Conservation (phyloP, 23 red algal genomes). For the Agarophyton chilense region DNA sequence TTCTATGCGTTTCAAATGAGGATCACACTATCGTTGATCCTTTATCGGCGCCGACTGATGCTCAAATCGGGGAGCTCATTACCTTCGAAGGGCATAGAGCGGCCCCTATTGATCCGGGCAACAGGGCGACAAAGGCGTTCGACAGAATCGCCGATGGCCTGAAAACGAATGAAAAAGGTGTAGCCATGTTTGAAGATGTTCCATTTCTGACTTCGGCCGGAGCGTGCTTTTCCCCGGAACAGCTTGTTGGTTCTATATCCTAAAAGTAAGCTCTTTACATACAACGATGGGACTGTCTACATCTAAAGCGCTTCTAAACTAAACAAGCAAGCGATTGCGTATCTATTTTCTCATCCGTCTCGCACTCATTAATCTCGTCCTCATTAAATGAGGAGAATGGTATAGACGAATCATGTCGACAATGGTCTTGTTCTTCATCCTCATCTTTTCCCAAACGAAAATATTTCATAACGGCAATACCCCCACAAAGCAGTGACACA, state of each 20-base stretch:
- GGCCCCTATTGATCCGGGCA: conserved; percentile 69
- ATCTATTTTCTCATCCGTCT: not conserved
- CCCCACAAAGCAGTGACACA: not conserved
- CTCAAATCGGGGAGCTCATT: conserved; percentile 66
- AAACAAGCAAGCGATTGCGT: not conserved
- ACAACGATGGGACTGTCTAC: not conserved
- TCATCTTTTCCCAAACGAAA: not conserved
- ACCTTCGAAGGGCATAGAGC: conserved; percentile 78
- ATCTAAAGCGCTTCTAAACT: not conserved
- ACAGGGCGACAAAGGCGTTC: conserved; percentile 90
- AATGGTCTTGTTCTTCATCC: not conserved
- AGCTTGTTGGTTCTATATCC: conserved; percentile 53
- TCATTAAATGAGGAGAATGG: conserved; percentile 5
- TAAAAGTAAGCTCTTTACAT: conserved; percentile 3
- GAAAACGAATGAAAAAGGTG: conserved; percentile 53
- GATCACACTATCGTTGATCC: conserved; percentile 73
- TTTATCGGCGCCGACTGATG: conserved; percentile 38
- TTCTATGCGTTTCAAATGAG: conserved; percentile 76
- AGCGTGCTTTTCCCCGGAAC: conserved; percentile 44
- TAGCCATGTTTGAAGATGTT: conserved; percentile 80
- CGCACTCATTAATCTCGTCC: too few species aligned
- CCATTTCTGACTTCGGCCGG: conserved; percentile 48
- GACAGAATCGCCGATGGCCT: conserved; percentile 64
- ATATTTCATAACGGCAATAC: conserved; percentile 11
- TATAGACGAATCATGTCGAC: not conserved